Base-by-base conservation (phyloP, 129 eudicot genomes). In the Chrysanthemum lavandulifolium region DNA sequence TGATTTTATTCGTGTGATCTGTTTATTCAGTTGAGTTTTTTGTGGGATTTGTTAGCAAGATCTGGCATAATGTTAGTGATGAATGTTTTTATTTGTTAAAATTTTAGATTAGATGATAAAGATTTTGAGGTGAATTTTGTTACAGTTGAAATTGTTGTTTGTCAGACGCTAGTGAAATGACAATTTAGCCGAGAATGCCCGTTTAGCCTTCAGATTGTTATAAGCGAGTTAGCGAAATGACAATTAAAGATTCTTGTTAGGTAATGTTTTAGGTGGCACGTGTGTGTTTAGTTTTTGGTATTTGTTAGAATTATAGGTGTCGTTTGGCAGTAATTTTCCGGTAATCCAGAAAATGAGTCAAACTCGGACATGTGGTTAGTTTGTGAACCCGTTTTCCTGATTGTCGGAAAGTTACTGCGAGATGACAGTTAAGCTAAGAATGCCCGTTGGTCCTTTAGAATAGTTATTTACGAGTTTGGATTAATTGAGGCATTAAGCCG, bases 1-100 rank as follows among this genome's bases (percentile, higher is more conserved):
- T 43, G 58, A 43, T 48, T 57, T 50, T 55, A 51, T 59, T 19
- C 53, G 31, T 50, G 70, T 76, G 78, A 81, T 81, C 81, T 81
- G 73, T 45, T 62, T 50, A 51, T 48, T 55, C 50, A 68, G 8
- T 68, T 50, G 13, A 0, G 5, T 40, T 40, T 56, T 29, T 47
- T 65, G 18, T 40, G 5, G 43, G 15, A 43, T 12, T 64, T 45
- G 3, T 61, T 23, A 67, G 31, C 75, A 73, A 69, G 84, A 80
- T 80, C 84, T 74, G 76, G 50, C 71, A 63, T 55, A 33, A 65
- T 12, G 27, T 43, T 65, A 52, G 58, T 50, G 12, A 52, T 27
- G 72, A 67, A 50, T 67, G 21, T 12, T 6, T 53, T 49, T 3
- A 67, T 45, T 2, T 68, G 63, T 63, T 65, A 16, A 13, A 29